A percentile compares a stretch with the other conserved stretches of the same genome.
Evolutionary conservation across 345 rosid genomes (phyloP).

Genomic region (Heritiera littoralis): DNA sequence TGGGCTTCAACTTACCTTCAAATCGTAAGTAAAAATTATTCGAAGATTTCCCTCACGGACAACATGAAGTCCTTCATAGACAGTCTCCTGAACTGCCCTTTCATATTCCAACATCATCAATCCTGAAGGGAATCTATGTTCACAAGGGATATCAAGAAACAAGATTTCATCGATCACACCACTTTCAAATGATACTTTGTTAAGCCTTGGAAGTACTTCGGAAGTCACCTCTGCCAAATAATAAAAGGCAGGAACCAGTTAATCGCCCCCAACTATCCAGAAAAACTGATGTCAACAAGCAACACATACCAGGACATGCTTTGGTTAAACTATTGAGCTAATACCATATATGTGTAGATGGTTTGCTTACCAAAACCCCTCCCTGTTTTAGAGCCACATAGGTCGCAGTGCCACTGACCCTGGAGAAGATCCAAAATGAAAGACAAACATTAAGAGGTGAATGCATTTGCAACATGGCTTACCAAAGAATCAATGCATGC

Average conservation of each 20-base stretch:
- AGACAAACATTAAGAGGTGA: not conserved
- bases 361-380: slow-evolving; percentile 88
- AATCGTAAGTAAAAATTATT: slow-evolving; percentile 74
- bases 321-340: not conserved
- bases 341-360: not conserved
- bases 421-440: not conserved
- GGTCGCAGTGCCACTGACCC: slow-evolving; percentile 81
- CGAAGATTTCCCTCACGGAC: slow-evolving; percentile 96
- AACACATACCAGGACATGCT: not conserved
- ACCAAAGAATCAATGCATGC: not conserved
- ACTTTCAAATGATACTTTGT: slow-evolving; percentile 88
- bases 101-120: slow-evolving; percentile 78
- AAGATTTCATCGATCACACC: slow-evolving; percentile 92
- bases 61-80: slow-evolving; percentile 88
- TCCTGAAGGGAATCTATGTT: slow-evolving; percentile 71
- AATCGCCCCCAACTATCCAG: not conserved
- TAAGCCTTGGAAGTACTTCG: slow-evolving; percentile 88
- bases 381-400: slow-evolving; percentile 88
- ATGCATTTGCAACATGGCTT: not conserved
- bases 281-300: not conserved
- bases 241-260: slow-evolving; percentile 17
- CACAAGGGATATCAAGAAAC: slow-evolving; percentile 80
- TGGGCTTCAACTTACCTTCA: slow-evolving; percentile 54
- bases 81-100: slow-evolving; percentile 93
- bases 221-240: slow-evolving; percentile 78